Evolutionary conservation across 1,284 basidiomycete genomes (phyloP).

Genomic region (Ceratobasidium papillatum): DNA sequence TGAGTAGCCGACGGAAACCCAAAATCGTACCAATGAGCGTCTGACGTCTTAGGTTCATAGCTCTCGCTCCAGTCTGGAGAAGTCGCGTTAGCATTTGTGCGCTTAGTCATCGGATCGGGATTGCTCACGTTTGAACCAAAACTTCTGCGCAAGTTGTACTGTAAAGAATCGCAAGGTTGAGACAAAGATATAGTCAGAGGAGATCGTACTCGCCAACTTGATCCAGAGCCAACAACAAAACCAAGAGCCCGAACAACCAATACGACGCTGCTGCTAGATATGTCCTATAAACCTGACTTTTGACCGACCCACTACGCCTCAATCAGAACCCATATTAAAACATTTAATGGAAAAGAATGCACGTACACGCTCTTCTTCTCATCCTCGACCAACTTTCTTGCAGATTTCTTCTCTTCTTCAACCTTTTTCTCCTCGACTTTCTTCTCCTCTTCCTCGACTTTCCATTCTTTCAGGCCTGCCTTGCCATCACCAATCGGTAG

Average conservation of each 20-base stretch:
- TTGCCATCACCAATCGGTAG: not conserved
- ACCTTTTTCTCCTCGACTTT: not conserved
- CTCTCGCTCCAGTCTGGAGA: conserved; percentile 36
- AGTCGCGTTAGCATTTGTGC: not conserved
- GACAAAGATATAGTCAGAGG: not conserved
- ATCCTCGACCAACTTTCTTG: conserved; percentile 40
- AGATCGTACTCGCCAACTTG: not conserved
- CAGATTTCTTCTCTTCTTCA: conserved; percentile 8
- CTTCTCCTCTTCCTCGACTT: not conserved
- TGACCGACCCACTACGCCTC: not conserved
- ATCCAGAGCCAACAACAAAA: conserved; percentile 4
- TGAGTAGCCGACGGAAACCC: conserved; percentile 26
- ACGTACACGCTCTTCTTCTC: conserved; percentile 40
- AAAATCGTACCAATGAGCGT: not conserved
- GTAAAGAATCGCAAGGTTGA: not conserved
- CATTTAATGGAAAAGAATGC: not conserved
- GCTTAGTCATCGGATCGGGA: too few relatives aligned
- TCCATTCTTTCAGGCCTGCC: not conserved
- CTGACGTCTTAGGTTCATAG: conserved; percentile 6
- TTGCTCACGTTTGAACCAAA: conserved; percentile 37
- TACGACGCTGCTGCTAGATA: conserved; percentile 40
- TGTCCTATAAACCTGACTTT: not conserved
- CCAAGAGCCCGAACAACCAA: conserved; percentile 19
- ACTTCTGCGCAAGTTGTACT: conserved; percentile 38
- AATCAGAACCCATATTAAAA: not conserved